Conservation (phyloP, 805 yeast species). For the Hanseniaspora nectarophila region DNA sequence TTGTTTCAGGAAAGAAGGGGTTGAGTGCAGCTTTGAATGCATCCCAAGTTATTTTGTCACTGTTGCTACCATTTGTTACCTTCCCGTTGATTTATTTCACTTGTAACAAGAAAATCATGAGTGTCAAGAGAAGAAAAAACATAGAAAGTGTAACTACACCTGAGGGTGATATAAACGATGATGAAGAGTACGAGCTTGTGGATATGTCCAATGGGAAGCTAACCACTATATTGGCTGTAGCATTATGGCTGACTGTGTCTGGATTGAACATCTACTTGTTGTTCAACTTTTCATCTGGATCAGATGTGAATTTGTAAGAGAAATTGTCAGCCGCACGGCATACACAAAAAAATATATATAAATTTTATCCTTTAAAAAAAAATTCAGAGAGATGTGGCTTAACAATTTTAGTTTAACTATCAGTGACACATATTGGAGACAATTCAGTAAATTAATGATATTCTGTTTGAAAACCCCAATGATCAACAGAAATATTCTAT, state of each 20-base stretch:
- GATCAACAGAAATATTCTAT: no score
- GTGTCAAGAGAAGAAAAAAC: slow-evolving; percentile 31
- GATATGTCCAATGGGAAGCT: slow-evolving; percentile 37
- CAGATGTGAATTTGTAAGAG: slow-evolving; percentile 32
- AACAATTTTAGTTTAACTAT: no score
- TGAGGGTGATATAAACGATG: neutral
- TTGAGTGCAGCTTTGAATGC: slow-evolving; percentile 64
- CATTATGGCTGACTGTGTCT: slow-evolving; percentile 59
- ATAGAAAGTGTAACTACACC: neutral
- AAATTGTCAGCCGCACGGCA: neutral
- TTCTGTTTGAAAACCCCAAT: no score
- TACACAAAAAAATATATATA: neutral
- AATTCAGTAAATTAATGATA: no score
- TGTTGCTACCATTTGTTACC: slow-evolving; percentile 72
- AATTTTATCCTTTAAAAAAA: neutral
- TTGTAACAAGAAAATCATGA: slow-evolving; percentile 55
- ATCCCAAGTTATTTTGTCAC: slow-evolving; percentile 71
- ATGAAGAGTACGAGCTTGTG: slow-evolving; percentile 19
- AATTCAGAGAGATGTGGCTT: no score
- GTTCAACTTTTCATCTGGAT: slow-evolving; percentile 37
- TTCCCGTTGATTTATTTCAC: slow-evolving; percentile 83
- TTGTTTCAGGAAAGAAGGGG: slow-evolving; percentile 71
- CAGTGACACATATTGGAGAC: no score
- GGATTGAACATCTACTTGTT: slow-evolving; percentile 56
- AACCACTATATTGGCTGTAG: slow-evolving; percentile 40